phyloP scores from a whole-genome alignment of 208 protist genomes.

The Crithidia sp. region DNA sequence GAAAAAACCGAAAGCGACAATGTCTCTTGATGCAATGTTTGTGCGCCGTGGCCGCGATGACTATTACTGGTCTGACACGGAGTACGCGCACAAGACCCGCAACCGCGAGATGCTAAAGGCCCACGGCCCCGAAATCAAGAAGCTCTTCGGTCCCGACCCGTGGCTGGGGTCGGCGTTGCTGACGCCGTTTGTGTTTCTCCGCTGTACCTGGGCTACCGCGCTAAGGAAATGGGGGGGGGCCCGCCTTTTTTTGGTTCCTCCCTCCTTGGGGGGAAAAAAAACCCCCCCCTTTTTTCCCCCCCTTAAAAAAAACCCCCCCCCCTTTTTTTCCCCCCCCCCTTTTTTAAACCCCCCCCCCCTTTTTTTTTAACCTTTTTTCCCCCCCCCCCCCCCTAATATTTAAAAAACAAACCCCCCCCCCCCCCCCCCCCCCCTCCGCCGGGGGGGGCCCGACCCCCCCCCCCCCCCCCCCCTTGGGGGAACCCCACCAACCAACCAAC shows the following conservation, averaged over 20 bases:
- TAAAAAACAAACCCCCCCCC: too few relatives aligned
- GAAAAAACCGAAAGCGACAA: not conserved
- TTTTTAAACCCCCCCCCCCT: conserved; percentile 82
- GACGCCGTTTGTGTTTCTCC: conserved; percentile 60
- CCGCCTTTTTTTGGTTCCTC: conserved; percentile 66
- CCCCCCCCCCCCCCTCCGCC: too few relatives aligned
- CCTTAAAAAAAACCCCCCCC: conserved; percentile 94
- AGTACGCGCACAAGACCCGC: conserved; percentile 72
- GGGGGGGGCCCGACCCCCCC: too few relatives aligned
- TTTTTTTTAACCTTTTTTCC: conserved; percentile 90
- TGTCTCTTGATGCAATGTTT: conserved; percentile 24
- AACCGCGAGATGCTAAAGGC: conserved; percentile 79
- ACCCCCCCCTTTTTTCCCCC: conserved; percentile 84
- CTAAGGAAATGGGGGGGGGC: conserved; percentile 72
- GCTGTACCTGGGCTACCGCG: conserved; percentile 59
- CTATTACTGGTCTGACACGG: conserved; percentile 76
- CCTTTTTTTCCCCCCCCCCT: conserved; percentile 72
- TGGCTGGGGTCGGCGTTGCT: conserved; percentile 52
- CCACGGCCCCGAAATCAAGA: conserved; percentile 79
- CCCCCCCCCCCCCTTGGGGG: too few relatives aligned
- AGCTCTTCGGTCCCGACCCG: conserved; percentile 75
- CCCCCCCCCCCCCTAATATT: too few relatives aligned
- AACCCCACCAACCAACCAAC: too few relatives aligned
- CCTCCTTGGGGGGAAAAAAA: conserved; percentile 84
- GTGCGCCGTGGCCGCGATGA: conserved; percentile 44